Base-by-base conservation (phyloP, 169 alveolate genomes). In the Plasmodium knowlesi region DNA sequence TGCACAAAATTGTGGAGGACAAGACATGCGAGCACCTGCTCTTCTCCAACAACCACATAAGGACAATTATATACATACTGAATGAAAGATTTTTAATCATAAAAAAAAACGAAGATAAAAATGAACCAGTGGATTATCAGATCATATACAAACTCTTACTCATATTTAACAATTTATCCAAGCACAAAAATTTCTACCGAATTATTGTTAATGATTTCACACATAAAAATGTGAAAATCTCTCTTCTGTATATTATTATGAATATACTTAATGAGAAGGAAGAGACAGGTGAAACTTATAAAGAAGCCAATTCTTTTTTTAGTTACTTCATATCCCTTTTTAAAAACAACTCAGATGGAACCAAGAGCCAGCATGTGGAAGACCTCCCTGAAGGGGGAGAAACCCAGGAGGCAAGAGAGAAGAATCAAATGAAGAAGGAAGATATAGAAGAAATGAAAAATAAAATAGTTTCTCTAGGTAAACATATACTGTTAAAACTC, bases 191-290 rank as follows among this genome's bases (percentile, higher is more conserved):
- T 25, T 91, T 91, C 61, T 91, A 91, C 41, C 71, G 84, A 34
- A 46, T 82, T 43, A 91, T 91, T 2, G 30, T 91, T 41, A 80
- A 82, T 41, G 84, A 91, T 19, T 91, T 81, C 53, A 91, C 95
- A 70, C 95, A 91, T 71, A 91, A 91, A 91, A 91, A 91, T 81
- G 88, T 30, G 16, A 91, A 91, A 82, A 70, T 91, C 4, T 91
- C 95, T 8, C 76, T 91, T n/a, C 19, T 91, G 6, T 91, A 91
- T 34, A 73, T 82, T 70, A 81, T 91, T 91, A 91, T 91, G 95
- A 91, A 91, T 82, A 91, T 91, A 43, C 73, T 91, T 46, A 91
- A 73, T 54, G 92, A 82, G 54, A 91, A 91, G 39, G 76, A 67
- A 19, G 10, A 67, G 41, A 91, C 82, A 30, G 46, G 30, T 4